Base-by-base conservation (phyloP, 208 protist genomes). In the Angomonas deanei region DNA sequence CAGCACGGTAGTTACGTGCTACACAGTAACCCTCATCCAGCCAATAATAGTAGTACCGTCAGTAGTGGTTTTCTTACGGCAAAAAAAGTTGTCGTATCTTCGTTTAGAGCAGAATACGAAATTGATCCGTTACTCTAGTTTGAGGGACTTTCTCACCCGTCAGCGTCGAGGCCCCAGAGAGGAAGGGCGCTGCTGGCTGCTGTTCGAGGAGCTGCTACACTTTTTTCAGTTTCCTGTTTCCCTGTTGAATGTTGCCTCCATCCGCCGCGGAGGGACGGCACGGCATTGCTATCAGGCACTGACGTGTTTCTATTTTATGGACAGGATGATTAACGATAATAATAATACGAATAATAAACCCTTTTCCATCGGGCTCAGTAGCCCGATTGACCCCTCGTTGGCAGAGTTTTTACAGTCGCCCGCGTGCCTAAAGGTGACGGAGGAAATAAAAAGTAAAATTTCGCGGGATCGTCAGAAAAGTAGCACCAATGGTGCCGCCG, bases 241-340 rank as follows among this genome's bases (percentile, higher is more conserved):
- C 53, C 49, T 90, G 42, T 79, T 71, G 49, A 69, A 78, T 24
- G 63, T 62, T 19, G 56, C 75, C 27, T 73, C 73, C 13, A 55
- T 93, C 8, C 62, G 74, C 8, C 69, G 70, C 27, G 82, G 70
- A 21, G 82, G 75, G 11, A 61, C 78, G 53, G 74, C 74, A 17
- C 66, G 76, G 0, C 64, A 77, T 56, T 89, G 82, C 69, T 89
- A 83, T 62, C 87, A 89, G 67, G 61, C 78, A 21, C 60, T 93
- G 24, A 80, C 90, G 11, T 63, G 87, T 31, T 88, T 85, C 46
- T 93, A 87, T 60, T 93, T 93, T 31, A 52, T 93, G 28, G 21
- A 54, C 17, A 57, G 62, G 19, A 62, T 93, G 4, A 13, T 64
- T 0, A 23, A n/a, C n/a, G n/a, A n/a, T n/a, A n/a, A n/a, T n/a